Percentiles rank a stretch among this genome's conserved stretches.
These are phyloP conservation scores for Salix udensis DNA, from an alignment of 345 rosid genomes.

Conservation along the genomic window DNA sequence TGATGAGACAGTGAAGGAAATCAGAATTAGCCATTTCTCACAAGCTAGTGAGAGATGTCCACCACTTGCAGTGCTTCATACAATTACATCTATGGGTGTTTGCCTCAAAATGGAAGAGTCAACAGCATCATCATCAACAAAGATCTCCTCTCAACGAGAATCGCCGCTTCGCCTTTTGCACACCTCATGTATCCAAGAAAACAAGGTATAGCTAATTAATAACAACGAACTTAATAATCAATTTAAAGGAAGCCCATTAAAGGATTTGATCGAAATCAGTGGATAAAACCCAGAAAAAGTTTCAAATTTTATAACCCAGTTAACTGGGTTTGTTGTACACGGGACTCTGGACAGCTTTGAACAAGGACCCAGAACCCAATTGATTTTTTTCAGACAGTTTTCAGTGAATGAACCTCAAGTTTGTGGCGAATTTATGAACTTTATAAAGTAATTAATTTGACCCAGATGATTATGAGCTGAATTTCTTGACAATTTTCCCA, in stretches of 20 bases:
- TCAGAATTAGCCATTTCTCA: constrained; percentile 66
- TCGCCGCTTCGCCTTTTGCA: constrained; percentile 66
- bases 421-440: background rate
- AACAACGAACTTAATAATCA: constrained; percentile 1
- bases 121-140: constrained; percentile 15
- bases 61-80: constrained; percentile 88
- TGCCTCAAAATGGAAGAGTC: constrained; percentile 87
- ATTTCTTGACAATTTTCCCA: constrained; percentile 13
- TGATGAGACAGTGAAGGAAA: constrained; percentile 56
- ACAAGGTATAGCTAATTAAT: constrained; percentile 69
- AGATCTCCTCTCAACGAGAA: constrained; percentile 39
- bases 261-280: background rate
- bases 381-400: constrained; percentile 17
- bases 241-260: background rate
- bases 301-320: constrained; percentile 8
- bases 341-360: constrained; percentile 37
- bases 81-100: constrained; percentile 46
- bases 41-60: constrained; percentile 88
- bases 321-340: constrained; percentile 16
- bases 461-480: constrained; percentile 1
- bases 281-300: background rate
- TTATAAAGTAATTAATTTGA: background rate
- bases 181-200: constrained; percentile 72
- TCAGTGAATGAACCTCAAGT: constrained; percentile 18
- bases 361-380: constrained; percentile 24